Conservation (phyloP, 2,329 filamentous ascomycete species). For the Leptographium wingfieldii region DNA sequence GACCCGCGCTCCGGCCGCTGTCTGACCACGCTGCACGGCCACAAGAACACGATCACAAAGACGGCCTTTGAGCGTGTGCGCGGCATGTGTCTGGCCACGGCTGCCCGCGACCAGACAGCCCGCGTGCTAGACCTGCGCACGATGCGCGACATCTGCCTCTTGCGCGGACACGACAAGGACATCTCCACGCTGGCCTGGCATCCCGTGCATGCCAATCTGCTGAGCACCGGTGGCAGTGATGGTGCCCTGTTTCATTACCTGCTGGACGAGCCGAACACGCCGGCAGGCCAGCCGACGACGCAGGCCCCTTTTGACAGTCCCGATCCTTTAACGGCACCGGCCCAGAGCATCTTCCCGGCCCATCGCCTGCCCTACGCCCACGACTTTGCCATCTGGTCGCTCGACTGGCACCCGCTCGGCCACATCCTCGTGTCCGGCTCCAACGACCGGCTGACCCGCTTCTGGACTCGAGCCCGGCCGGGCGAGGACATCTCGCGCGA, state of each 20-base stretch:
- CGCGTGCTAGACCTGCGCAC: constrained; percentile 90
- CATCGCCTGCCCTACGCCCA: constrained; percentile 82
- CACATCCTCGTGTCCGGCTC: constrained; percentile 92
- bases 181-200: constrained; percentile 90
- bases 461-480: constrained; percentile 85
- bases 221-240: constrained; percentile 83
- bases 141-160: constrained; percentile 93
- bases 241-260: constrained; percentile 87
- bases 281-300: constrained; percentile 24
- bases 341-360: constrained; percentile 85
- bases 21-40: constrained; percentile 85
- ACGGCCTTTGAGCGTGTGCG: constrained; percentile 80
- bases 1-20: constrained; percentile 86
- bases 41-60: constrained; percentile 95
- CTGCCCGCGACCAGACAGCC: constrained; percentile 83
- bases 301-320: no score
- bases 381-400: constrained; percentile 90
- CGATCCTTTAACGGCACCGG: constrained; percentile 65
- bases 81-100: constrained; percentile 78
- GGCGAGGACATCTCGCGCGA: constrained; percentile 78
- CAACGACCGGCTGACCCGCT: constrained; percentile 91
- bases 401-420: constrained; percentile 94
- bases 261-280: constrained; percentile 87
- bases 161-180: constrained; percentile 93
- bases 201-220: constrained; percentile 75